Percentiles rank a stretch among this genome's conserved stretches.
phyloP scores from a whole-genome alignment of 306 rosid genomes.

The Fagus sylvatica region DNA sequence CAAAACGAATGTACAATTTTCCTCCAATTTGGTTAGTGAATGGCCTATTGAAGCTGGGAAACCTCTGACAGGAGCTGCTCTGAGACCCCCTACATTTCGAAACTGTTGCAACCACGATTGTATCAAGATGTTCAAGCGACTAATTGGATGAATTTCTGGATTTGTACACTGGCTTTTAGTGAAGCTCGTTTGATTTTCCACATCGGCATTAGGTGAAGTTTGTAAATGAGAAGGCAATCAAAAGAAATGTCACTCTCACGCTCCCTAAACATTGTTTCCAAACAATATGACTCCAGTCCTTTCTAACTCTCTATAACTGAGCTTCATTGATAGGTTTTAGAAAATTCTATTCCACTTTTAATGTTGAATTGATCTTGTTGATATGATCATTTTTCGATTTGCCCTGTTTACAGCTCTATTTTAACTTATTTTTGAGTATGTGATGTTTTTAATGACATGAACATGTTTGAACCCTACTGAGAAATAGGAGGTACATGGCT shows the following conservation, averaged over 20 bases:
- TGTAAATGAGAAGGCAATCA: conserved; percentile 34
- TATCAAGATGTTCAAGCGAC: conserved; percentile 10
- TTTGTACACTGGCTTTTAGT: background rate
- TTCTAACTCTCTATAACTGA: conserved; percentile 9
- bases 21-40: conserved; percentile 4
- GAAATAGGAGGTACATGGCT: background rate
- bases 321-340: conserved; percentile 4
- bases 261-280: conserved; percentile 25
- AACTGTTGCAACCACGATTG: conserved; percentile 8
- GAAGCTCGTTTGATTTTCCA: background rate
- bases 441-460: background rate
- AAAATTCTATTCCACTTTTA: too few species aligned
- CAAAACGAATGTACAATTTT: conserved; percentile 5
- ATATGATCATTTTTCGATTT: background rate
- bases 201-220: conserved; percentile 32
- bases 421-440: too few species aligned
- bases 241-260: background rate
- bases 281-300: background rate
- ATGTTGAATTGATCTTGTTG: too few species aligned
- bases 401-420: background rate
- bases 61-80: background rate
- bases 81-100: conserved; percentile 18
- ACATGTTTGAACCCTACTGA: background rate
- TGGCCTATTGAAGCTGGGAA: conserved; percentile 5
- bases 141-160: conserved; percentile 30